Conservation (phyloP, 805 yeast species). For the baker's yeast (Saccharomyces cerevisiae) region DNA sequence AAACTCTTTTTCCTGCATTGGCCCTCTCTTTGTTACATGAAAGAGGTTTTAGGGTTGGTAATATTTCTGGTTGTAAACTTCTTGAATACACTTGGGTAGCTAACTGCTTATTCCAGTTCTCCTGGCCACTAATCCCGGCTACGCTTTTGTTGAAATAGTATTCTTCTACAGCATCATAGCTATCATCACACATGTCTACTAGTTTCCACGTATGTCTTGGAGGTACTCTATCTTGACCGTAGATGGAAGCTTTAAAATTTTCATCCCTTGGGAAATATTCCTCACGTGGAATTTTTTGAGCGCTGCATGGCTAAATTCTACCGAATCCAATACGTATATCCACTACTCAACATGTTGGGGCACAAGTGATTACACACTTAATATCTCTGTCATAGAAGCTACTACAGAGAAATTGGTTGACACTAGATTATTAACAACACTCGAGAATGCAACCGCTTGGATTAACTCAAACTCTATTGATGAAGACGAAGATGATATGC, state of each 20-base stretch:
- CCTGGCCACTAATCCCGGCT: background rate
- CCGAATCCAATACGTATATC: background rate
- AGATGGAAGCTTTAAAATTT: background rate
- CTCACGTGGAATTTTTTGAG: background rate
- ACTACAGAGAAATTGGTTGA: background rate
- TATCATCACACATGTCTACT: background rate
- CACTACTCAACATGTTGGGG: background rate
- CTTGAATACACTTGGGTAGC: constrained; percentile 7
- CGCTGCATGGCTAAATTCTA: background rate
- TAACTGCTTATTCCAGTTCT: constrained; percentile 1
- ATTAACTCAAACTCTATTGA: background rate
- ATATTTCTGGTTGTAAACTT: constrained; percentile 6
- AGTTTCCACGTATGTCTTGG: background rate
- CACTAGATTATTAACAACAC: background rate
- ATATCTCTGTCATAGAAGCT: background rate
- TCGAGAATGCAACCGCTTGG: background rate
- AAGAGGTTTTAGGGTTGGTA: constrained; percentile 9
- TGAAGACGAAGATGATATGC: background rate
- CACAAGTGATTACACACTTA: background rate
- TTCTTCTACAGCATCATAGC: constrained; percentile 7
- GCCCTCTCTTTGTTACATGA: background rate
- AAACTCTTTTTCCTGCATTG: constrained; percentile 1
- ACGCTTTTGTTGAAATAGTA: constrained; percentile 2
- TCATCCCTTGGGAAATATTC: background rate
- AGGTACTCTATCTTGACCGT: background rate